Base-by-base conservation (phyloP, 768 basidiomycete genomes). In the Tricholomella constricta region DNA sequence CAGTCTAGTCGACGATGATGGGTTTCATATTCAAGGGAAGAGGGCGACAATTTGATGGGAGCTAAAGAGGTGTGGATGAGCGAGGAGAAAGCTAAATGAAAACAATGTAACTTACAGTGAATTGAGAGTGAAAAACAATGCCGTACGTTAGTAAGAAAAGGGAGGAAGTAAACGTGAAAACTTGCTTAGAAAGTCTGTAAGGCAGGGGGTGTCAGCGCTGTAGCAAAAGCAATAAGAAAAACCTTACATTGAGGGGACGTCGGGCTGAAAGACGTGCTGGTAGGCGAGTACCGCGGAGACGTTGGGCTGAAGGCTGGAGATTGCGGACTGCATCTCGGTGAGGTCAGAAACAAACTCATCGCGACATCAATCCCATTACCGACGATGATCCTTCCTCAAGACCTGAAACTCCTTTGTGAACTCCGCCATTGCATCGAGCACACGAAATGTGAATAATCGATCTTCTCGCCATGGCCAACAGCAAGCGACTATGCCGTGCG, bases 301-400 rank as follows among this genome's bases (percentile, higher is more conserved):
- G 93, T 92, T 1, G 93, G 94, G 55, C 86, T 89, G 73, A 91
- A 96, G 12, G 89, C 88, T 8, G 94, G 94, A 1, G 91, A 93
- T 55, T 93, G 89, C 0, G 93, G 94, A 55, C 89, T 91, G 68
- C 90, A 93, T 23, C 84, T 81, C 7, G 91, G 91, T 4, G 88
- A 90, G 0, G 91, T 89, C 0, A 90, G 23, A 11, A 8, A 12
- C 42, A 17, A 32, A 32, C 31, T 32, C 9, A 2, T 32, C 31
- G 14, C 23, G 22, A 26, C 4, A 11, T 4, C 38, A 15, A n/a
- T 11, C 22, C 14, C 23, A 26, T 55, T 15, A 31, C 11, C 35
- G 22, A 9, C 9, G 3, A 26, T 43, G 32, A 8, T 20, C 37
- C 41, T 52, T 53, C 40, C 35, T 60, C 45, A 63, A 55, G 19